Conservation (phyloP, 2,329 filamentous ascomycete genomes). For the Phaeophleospora eucalypticola region DNA sequence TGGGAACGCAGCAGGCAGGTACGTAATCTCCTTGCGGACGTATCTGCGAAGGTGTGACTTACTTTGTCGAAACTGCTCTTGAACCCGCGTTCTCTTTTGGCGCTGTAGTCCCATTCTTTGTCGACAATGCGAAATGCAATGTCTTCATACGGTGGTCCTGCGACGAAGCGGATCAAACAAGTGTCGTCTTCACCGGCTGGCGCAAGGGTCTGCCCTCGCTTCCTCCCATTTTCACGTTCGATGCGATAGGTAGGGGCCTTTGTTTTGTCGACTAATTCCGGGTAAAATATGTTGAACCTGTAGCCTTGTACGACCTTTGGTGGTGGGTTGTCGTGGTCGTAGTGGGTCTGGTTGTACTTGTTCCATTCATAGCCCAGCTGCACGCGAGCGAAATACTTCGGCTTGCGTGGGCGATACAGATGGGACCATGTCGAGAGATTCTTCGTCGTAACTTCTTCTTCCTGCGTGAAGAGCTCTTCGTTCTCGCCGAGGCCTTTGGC, state of each 20-base stretch:
- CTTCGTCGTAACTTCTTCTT: constrained; percentile 68
- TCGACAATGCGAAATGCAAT: constrained; percentile 96
- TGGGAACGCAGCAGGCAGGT: neutral
- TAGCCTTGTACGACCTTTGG: constrained; percentile 98
- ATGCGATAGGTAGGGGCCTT: constrained; percentile 96
- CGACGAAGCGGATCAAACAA: constrained; percentile 91
- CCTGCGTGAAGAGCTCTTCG: constrained; percentile 90
- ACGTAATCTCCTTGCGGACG: neutral
- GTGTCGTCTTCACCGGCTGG: constrained; percentile 95
- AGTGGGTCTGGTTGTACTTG: constrained; percentile 99
- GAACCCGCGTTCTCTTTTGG: constrained; percentile 90
- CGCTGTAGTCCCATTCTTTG: constrained; percentile 98
- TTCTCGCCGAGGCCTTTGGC: constrained; percentile 87
- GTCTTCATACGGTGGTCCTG: constrained; percentile 92
- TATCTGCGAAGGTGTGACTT: constrained; percentile 35
- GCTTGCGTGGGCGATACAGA: constrained; percentile 85
- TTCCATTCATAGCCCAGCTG: constrained; percentile 99
- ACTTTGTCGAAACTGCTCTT: constrained; percentile 97
- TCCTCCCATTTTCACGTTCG: constrained; percentile 84
- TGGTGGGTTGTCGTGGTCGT: constrained; percentile 95
- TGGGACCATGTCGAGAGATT: constrained; percentile 72
- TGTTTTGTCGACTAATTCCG: constrained; percentile 89
- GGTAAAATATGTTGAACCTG: constrained; percentile 99
- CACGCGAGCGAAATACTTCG: constrained; percentile 94
- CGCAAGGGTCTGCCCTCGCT: constrained; percentile 85